phyloP scores from a whole-genome alignment of 2,329 filamentous ascomycete species.

The Monosporascus sp. region DNA sequence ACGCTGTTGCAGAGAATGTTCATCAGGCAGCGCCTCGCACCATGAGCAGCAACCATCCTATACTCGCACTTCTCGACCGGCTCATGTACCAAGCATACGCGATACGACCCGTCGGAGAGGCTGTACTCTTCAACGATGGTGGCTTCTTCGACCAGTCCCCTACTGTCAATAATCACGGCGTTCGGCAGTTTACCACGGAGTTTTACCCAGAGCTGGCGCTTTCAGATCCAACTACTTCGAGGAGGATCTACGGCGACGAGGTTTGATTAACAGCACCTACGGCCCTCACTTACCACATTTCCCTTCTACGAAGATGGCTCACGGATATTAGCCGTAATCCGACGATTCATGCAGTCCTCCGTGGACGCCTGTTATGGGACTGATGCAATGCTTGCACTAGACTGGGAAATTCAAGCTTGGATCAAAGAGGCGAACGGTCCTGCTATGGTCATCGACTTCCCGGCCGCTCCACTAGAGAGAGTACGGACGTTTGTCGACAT shows the following conservation, averaged over 20 bases:
- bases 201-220: slow-evolving; percentile 1
- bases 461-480: not conserved
- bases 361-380: slow-evolving; percentile 2
- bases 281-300: not conserved
- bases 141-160: slow-evolving; percentile 17
- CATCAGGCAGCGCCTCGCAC: slow-evolving; percentile 28
- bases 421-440: not conserved
- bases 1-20: slow-evolving; percentile 26
- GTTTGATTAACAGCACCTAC: slow-evolving; percentile 1
- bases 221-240: slow-evolving; percentile 4
- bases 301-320: slow-evolving; percentile 3
- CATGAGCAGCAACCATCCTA: slow-evolving; percentile 27
- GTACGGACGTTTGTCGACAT: not conserved
- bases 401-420: not conserved
- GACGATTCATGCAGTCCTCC: not conserved
- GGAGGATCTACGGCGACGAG: not conserved
- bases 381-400: not conserved
- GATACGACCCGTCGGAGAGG: slow-evolving; percentile 16
- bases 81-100: slow-evolving; percentile 21
- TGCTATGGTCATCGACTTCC: not conserved
- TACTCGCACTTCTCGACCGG: slow-evolving; percentile 23
- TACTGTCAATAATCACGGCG: slow-evolving; percentile 4
- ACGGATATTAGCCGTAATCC: not conserved
- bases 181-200: slow-evolving; percentile 2
- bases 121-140: slow-evolving; percentile 16